Evolutionary conservation across 306 rosid species (phyloP).

Genomic region (Pterocarpus macrocarpus): DNA sequence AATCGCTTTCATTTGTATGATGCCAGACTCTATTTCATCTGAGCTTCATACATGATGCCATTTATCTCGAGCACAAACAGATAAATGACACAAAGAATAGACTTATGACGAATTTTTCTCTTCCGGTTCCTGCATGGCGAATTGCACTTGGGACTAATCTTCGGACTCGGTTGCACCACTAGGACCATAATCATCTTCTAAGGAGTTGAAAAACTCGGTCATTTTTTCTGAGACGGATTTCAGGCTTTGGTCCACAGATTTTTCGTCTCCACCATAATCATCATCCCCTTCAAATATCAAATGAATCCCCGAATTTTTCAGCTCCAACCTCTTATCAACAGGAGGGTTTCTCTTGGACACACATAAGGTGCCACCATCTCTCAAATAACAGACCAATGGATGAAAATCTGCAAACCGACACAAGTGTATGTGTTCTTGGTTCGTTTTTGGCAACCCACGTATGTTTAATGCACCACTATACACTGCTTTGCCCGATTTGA

Average conservation of each 20-base stretch:
- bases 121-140: too few relatives aligned
- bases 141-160: too few relatives aligned
- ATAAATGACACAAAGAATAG: too few relatives aligned
- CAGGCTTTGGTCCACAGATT: constrained; percentile 45
- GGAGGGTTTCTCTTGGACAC: constrained; percentile 55
- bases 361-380: constrained; percentile 53
- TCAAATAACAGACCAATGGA: constrained; percentile 47
- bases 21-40: too few relatives aligned
- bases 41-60: too few relatives aligned
- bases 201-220: constrained; percentile 54
- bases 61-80: too few relatives aligned
- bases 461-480: constrained; percentile 44
- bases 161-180: too few relatives aligned
- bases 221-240: constrained; percentile 66
- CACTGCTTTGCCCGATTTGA: constrained; percentile 45
- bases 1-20: too few relatives aligned
- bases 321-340: constrained; percentile 53
- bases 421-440: constrained; percentile 63
- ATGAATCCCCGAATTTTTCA: constrained; percentile 60
- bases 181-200: constrained; percentile 31
- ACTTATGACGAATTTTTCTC: too few relatives aligned
- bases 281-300: constrained; percentile 70
- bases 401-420: constrained; percentile 49
- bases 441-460: constrained; percentile 59
- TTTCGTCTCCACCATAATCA: constrained; percentile 69